phyloP scores from a whole-genome alignment of 495 filamentous ascomycete genomes.

The Talaromyces proteolyticus region DNA sequence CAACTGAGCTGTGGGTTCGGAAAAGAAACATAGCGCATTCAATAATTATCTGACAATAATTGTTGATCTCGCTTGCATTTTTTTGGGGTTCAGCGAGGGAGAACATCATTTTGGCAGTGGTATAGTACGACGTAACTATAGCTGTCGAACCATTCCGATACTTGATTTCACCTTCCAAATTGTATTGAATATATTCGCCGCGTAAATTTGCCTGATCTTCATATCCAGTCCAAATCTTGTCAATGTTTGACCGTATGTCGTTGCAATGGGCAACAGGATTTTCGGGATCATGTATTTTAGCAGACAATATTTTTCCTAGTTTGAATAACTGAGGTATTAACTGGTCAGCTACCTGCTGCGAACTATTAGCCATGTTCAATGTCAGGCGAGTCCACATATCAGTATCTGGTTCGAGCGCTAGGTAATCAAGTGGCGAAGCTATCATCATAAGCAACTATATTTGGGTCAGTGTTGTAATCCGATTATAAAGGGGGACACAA shows the following conservation, averaged over 20 bases:
- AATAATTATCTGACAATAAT: neutral
- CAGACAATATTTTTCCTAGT: neutral
- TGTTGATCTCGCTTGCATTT: neutral
- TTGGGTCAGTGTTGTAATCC: neutral
- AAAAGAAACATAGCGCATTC: neutral
- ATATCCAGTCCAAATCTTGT: neutral
- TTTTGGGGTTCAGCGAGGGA: neutral
- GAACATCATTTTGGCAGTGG: neutral
- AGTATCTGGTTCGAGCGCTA: neutral
- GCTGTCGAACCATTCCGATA: neutral
- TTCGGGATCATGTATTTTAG: neutral
- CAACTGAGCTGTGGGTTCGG: neutral
- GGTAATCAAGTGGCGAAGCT: neutral
- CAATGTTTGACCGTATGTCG: neutral
- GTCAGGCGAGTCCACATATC: neutral
- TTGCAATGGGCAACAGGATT: neutral
- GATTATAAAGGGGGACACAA: neutral
- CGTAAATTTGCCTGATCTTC: neutral
- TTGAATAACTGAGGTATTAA: neutral
- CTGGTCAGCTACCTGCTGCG: neutral
- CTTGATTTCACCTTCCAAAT: neutral
- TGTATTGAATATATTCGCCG: neutral
- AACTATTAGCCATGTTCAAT: neutral
- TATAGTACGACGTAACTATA: neutral
- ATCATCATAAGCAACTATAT: neutral